Conservation (phyloP, 2,329 filamentous ascomycete genomes). For the Alternaria gansuensis region DNA sequence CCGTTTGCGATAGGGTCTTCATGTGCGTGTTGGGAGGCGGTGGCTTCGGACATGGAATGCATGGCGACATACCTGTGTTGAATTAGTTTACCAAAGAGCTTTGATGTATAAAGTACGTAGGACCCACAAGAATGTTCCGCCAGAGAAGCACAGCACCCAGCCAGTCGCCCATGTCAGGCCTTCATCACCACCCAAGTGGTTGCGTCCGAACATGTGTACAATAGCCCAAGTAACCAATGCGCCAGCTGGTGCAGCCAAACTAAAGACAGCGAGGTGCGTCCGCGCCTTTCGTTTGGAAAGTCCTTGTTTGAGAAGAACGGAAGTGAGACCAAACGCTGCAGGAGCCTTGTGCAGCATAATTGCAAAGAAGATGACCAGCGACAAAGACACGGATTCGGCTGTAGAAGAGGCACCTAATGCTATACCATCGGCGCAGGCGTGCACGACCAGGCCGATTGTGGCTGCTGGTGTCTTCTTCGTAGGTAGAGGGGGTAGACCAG, state of each 20-base stretch:
- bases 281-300: constrained; percentile 85
- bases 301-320: constrained; percentile 88
- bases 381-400: constrained; percentile 70
- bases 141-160: constrained; percentile 92
- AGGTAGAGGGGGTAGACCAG: constrained; percentile 49
- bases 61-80: constrained; percentile 86
- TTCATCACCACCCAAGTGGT: constrained; percentile 65
- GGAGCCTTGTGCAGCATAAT: constrained; percentile 98
- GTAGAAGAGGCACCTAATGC: constrained; percentile 86
- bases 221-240: constrained; percentile 84
- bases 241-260: constrained; percentile 85
- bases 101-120: constrained; percentile 23
- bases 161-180: constrained; percentile 87
- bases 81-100: neutral
- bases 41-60: constrained; percentile 93
- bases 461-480: constrained; percentile 55
- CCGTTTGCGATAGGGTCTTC: constrained; percentile 54
- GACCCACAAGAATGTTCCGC: constrained; percentile 90
- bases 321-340: constrained; percentile 92
- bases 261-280: constrained; percentile 88
- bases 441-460: constrained; percentile 93
- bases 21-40: constrained; percentile 41
- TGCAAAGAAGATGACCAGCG: constrained; percentile 91
- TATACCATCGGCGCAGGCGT: constrained; percentile 93
- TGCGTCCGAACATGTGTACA: constrained; percentile 75